Conservation (phyloP, 768 basidiomycete genomes). For the Russula vinacea region DNA sequence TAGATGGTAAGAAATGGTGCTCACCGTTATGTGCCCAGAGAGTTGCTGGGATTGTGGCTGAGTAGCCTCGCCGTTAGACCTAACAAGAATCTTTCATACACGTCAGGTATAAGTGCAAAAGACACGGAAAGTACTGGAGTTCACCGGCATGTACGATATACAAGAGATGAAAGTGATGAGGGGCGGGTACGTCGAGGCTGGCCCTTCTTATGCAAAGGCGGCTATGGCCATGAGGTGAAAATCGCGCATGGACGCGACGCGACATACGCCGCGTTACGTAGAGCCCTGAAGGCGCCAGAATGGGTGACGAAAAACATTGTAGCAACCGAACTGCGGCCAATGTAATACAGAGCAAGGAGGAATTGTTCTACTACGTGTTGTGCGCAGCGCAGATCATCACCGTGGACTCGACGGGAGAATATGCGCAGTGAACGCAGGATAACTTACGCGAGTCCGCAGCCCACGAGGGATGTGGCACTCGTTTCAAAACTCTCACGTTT, state of each 20-base stretch:
- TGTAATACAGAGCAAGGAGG: not conserved
- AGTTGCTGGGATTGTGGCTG: not conserved
- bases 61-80: not conserved
- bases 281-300: slow-evolving; percentile 1
- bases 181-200: not conserved
- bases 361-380: not conserved
- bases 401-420: not conserved
- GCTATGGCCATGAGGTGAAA: not conserved
- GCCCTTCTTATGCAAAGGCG: slow-evolving; percentile 12
- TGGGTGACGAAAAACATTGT: not conserved
- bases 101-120: not conserved
- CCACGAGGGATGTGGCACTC: not conserved
- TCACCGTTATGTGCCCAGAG: not conserved
- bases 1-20: not conserved
- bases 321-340: not conserved
- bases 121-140: not conserved
- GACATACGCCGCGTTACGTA: slow-evolving; percentile 15
- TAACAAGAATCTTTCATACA: not conserved
- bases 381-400: not conserved
- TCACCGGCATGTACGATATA: slow-evolving; percentile 5
- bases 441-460: not conserved
- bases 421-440: too few species aligned
- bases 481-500: not conserved
- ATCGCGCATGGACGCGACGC: not conserved
- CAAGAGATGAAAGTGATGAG: not conserved